Evolutionary conservation across 2,329 filamentous ascomycete species (phyloP).

Genomic region (Aspergillus ibericus): DNA sequence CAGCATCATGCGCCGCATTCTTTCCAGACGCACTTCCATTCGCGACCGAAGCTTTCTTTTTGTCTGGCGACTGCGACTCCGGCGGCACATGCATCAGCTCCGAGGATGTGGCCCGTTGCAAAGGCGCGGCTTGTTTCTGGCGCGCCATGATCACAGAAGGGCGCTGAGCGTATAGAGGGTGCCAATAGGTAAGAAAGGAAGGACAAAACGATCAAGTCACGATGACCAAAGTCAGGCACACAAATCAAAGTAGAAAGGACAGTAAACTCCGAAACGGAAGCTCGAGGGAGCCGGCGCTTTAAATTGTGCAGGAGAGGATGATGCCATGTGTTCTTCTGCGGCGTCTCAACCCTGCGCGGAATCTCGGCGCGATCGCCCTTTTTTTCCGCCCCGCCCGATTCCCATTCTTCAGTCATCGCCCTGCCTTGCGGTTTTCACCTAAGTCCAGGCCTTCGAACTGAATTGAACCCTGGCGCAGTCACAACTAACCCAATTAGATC

Average conservation of each 20-base stretch:
- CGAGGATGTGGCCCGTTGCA: constrained; percentile 66
- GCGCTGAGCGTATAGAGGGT: not conserved
- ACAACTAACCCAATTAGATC: not conserved
- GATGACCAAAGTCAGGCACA: not conserved
- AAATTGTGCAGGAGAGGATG: constrained; percentile 15
- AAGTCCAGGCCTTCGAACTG: not conserved
- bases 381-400: constrained; percentile 5
- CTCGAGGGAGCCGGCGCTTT: not conserved
- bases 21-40: constrained; percentile 24
- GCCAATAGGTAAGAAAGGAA: not conserved
- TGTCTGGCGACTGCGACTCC: constrained; percentile 28
- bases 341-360: constrained; percentile 2
- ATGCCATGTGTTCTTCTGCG: constrained; percentile 41
- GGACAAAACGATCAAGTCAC: not conserved
- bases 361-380: constrained; percentile 16
- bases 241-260: not conserved
- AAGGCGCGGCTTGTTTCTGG: constrained; percentile 65
- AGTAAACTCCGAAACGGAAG: not conserved
- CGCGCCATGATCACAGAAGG: constrained; percentile 60
- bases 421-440: not conserved
- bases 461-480: not conserved
- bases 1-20: constrained; percentile 25
- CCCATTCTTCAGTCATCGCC: not conserved
- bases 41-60: constrained; percentile 16
- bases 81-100: constrained; percentile 56